These are phyloP conservation scores for Boletus coccyginus DNA, from an alignment of 768 basidiomycete species.

Conservation along the genomic window DNA sequence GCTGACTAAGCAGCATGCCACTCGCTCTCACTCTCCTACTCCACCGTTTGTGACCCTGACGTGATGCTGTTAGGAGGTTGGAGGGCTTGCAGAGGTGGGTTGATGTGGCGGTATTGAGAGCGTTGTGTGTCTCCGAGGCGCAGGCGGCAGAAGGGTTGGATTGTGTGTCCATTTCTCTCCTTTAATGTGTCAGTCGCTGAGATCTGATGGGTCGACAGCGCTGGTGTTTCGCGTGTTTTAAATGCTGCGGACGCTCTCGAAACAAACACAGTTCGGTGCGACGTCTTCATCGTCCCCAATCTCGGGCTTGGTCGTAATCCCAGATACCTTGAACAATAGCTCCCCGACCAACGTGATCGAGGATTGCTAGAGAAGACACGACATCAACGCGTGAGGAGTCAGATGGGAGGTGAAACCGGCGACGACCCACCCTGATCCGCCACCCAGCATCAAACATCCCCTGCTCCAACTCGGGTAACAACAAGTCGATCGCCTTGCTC, in stretches of 20 bases:
- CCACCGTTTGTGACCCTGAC: slow-evolving; percentile 70
- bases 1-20: too few species aligned
- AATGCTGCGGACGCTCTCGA: slow-evolving; percentile 74
- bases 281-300: slow-evolving; percentile 85
- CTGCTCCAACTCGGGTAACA: slow-evolving; percentile 89
- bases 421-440: slow-evolving; percentile 79
- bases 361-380: slow-evolving; percentile 59
- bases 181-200: too few species aligned
- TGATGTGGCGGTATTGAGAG: slow-evolving; percentile 81
- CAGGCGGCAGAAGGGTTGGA: slow-evolving; percentile 69
- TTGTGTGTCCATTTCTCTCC: slow-evolving; percentile 2
- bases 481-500: slow-evolving; percentile 83
- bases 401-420: background rate
- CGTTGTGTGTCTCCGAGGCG: slow-evolving; percentile 68
- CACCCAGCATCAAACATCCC: slow-evolving; percentile 95
- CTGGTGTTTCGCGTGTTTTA: slow-evolving; percentile 84
- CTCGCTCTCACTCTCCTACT: too few species aligned
- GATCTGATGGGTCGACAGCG: slow-evolving; percentile 39
- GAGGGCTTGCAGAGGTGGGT: slow-evolving; percentile 68
- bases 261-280: slow-evolving; percentile 78
- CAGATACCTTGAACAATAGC: too few species aligned
- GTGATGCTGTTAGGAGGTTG: slow-evolving; percentile 69
- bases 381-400: background rate
- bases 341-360: too few species aligned
- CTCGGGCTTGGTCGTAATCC: too few species aligned